Percentiles rank a stretch among this genome's conserved stretches.
Evolutionary conservation across 345 rosid genomes (phyloP).

Genomic region (Dipteronia dyeriana): DNA sequence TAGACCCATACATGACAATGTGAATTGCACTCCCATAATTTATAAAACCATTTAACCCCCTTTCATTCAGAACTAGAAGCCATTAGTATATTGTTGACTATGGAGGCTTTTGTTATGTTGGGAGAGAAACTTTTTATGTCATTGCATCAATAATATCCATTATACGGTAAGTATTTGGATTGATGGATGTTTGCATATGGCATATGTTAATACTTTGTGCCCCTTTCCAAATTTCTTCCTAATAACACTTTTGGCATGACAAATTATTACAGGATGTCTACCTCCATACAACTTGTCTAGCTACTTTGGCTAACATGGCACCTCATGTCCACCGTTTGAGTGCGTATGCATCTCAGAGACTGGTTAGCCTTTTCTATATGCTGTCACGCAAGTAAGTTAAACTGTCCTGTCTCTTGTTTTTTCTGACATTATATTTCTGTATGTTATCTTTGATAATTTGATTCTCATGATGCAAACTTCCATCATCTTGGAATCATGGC

Average conservation of each 20-base stretch:
- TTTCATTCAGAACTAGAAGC: background rate
- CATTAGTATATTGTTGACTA: background rate
- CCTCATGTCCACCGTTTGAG: constrained; percentile 95
- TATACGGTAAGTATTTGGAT: background rate
- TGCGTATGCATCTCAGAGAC: constrained; percentile 96
- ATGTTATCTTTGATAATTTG: constrained; percentile 10
- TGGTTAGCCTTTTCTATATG: constrained; percentile 97
- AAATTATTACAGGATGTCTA: constrained; percentile 80
- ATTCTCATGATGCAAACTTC: background rate
- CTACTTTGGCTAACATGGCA: constrained; percentile 98
- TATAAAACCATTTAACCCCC: background rate
- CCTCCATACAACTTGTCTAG: constrained; percentile 95
- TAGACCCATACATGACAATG: no score
- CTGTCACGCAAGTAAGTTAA: constrained; percentile 87
- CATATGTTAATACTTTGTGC: background rate
- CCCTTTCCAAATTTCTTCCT: background rate
- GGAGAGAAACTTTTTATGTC: constrained; percentile 3
- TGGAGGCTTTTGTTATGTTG: background rate
- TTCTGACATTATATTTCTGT: background rate
- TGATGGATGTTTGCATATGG: background rate
- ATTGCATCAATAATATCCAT: background rate
- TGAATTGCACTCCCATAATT: background rate
- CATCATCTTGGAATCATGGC: constrained; percentile 7
- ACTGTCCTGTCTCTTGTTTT: constrained; percentile 4
- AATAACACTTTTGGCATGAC: background rate